phyloP scores from a whole-genome alignment of 2,329 filamentous ascomycete species.

The Colletotrichum chlorophyti region DNA sequence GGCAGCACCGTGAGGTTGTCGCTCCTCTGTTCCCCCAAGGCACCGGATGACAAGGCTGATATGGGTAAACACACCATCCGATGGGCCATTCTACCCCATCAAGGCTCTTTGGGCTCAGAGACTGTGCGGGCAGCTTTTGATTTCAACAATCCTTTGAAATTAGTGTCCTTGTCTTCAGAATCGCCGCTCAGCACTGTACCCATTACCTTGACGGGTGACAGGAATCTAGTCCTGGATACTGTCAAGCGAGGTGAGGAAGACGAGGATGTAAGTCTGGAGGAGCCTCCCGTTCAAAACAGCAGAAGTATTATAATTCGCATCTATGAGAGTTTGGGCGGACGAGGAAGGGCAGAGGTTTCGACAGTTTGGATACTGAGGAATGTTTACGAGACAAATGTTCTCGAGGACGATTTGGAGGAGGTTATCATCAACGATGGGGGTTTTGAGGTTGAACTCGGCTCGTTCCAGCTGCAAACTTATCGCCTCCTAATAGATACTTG shows the following conservation, averaged over 20 bases:
- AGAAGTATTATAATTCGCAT: constrained; percentile 65
- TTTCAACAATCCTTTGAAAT: constrained; percentile 69
- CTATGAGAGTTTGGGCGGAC: constrained; percentile 71
- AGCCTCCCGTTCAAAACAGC: constrained; percentile 3
- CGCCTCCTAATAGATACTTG: no score
- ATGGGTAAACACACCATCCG: constrained; percentile 71
- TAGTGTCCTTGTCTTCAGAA: background rate
- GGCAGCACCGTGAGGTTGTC: constrained; percentile 73
- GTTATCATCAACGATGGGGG: constrained; percentile 42
- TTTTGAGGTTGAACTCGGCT: constrained; percentile 55
- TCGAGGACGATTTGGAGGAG: constrained; percentile 68
- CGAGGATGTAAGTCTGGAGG: constrained; percentile 37
- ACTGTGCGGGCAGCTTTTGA: constrained; percentile 70
- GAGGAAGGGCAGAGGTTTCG: constrained; percentile 59
- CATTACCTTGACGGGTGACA: constrained; percentile 55
- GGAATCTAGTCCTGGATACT: constrained; percentile 64
- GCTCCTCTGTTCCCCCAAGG: constrained; percentile 70
- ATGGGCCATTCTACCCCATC: constrained; percentile 72
- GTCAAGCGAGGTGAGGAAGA: constrained; percentile 69
- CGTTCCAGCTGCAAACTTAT: constrained; percentile 67
- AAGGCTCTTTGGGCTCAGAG: constrained; percentile 58
- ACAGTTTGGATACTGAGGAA: constrained; percentile 58
- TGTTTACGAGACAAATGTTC: constrained; percentile 67
- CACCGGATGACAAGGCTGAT: constrained; percentile 72
- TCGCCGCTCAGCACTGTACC: constrained; percentile 34